Evolutionary conservation across 176 grass and related monocot genomes (phyloP), one percentile per base, ranked within the genome.

Genomic region (Elaeis guineensis): DNA sequence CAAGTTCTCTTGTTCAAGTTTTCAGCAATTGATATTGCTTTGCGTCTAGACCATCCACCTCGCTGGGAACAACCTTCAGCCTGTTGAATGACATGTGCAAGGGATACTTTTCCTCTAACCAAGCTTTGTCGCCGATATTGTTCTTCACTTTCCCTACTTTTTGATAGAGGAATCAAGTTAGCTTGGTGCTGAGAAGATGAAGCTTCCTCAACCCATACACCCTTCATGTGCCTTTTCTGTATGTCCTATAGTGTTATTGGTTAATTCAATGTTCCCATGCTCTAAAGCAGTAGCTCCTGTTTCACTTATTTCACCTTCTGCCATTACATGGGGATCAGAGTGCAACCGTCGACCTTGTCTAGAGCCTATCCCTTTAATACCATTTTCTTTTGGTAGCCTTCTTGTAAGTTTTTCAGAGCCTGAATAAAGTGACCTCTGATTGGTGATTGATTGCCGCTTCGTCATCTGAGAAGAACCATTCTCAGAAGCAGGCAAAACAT

Each of bases 1-100:
- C 93, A 98, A 51, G 77, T 98, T 98, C 69, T 98, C 81, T 58
- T 91, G 76, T 74, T 92, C 93, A 59, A 98, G 73, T 98, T 98
- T 74, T 98, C 84, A 39, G 87, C 81, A 78, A 97, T 80, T 64
- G 87, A 91, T 22, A 92, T 59, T 19, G 84, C 84, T 75, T 98
- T 98, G 67, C 25, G 72, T 66, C 79, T 91, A 54, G 93, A 85
- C 87, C 93, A 44, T 20, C 70, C 50, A 62, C 49, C 25, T 22
- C 15, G 49, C 9, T 52, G 25, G 5, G 50, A 72, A 63, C 70
- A 72, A 63, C 50, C 59, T 55, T 72, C 70, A 16, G 50, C 70
- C 25, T 48, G 59, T 22, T 72, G 58, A 62, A 72, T 62, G 50
- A 72, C 50, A 39, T 63, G 59, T 44, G 70, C 59, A n/a, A 72